Evolutionary conservation across 768 basidiomycete species (phyloP).

Genomic region (Calvatia gigantea): DNA sequence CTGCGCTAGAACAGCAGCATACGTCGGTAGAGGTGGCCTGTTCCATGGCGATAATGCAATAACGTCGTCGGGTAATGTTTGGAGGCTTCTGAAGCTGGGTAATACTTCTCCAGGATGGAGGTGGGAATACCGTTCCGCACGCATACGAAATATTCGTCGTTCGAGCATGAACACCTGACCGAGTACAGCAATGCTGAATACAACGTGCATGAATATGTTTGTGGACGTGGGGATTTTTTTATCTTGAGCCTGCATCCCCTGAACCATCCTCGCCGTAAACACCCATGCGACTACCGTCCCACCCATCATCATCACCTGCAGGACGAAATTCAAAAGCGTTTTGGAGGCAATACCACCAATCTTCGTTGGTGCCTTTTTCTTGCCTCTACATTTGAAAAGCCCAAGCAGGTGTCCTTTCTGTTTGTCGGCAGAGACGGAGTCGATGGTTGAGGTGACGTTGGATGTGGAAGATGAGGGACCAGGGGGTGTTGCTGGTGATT

Average conservation of each 20-base stretch:
- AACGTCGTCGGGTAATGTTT: constrained; percentile 20
- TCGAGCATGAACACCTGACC: constrained; percentile 61
- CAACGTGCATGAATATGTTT: constrained; percentile 57
- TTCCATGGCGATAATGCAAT: constrained; percentile 66
- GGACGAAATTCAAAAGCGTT: constrained; percentile 38
- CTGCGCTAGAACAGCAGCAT: constrained; percentile 65
- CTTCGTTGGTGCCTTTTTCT: constrained; percentile 31
- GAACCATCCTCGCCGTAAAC: constrained; percentile 26
- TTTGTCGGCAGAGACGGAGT: constrained; percentile 1
- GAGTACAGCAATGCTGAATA: constrained; percentile 50
- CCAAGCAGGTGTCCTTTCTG: constrained; percentile 17
- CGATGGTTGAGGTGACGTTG: background rate
- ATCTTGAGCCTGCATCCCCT: constrained; percentile 11
- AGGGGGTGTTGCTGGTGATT: background rate
- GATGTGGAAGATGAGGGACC: background rate
- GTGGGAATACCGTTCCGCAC: constrained; percentile 59
- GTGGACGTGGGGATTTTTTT: constrained; percentile 25
- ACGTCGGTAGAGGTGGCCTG: constrained; percentile 65
- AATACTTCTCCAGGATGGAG: constrained; percentile 57
- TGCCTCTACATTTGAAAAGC: constrained; percentile 35
- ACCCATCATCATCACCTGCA: constrained; percentile 36
- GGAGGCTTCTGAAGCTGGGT: constrained; percentile 33
- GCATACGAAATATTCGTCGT: constrained; percentile 59
- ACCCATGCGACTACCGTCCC: constrained; percentile 59
- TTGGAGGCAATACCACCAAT: constrained; percentile 42